Conservation (phyloP, 2,329 filamentous ascomycete species). For the Aspergillus pseudotamarii region DNA sequence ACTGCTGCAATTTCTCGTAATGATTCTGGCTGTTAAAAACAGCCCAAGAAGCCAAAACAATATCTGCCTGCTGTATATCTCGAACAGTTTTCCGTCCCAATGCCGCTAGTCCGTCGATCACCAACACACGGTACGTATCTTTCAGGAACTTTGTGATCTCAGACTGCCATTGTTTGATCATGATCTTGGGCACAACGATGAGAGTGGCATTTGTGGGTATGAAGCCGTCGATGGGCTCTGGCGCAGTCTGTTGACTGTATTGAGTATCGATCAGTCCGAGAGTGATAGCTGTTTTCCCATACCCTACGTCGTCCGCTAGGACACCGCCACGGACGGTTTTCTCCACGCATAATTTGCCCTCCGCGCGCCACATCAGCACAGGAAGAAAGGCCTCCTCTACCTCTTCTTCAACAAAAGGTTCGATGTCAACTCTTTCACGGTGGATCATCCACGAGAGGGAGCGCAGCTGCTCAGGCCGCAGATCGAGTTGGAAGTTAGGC, state of each 20-base stretch:
- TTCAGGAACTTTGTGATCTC: constrained; percentile 58
- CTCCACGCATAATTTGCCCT: constrained; percentile 47
- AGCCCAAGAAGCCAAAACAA: constrained; percentile 59
- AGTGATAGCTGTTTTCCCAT: constrained; percentile 66
- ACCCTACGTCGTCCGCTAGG: constrained; percentile 66
- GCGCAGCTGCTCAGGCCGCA: constrained; percentile 57
- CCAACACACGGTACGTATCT: constrained; percentile 46
- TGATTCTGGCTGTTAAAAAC: constrained; percentile 55
- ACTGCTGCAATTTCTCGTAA: constrained; percentile 51
- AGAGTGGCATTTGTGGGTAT: constrained; percentile 60
- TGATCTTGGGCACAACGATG: constrained; percentile 59
- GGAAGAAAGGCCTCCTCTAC: constrained; percentile 58
- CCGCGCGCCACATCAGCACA: constrained; percentile 59
- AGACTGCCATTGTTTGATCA: constrained; percentile 60
- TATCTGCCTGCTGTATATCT: constrained; percentile 52
- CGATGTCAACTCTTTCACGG: constrained; percentile 51
- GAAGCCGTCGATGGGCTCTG: constrained; percentile 21
- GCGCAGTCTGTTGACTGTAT: constrained; percentile 27
- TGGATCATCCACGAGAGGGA: constrained; percentile 63
- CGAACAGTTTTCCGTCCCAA: constrained; percentile 48
- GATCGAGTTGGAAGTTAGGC: constrained; percentile 36
- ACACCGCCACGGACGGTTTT: constrained; percentile 59
- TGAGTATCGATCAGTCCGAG: constrained; percentile 59
- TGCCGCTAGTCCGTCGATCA: constrained; percentile 43
- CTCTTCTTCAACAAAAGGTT: constrained; percentile 56